phyloP scores from a whole-genome alignment of 169 alveolate species.

The Eimeria praecox region DNA sequence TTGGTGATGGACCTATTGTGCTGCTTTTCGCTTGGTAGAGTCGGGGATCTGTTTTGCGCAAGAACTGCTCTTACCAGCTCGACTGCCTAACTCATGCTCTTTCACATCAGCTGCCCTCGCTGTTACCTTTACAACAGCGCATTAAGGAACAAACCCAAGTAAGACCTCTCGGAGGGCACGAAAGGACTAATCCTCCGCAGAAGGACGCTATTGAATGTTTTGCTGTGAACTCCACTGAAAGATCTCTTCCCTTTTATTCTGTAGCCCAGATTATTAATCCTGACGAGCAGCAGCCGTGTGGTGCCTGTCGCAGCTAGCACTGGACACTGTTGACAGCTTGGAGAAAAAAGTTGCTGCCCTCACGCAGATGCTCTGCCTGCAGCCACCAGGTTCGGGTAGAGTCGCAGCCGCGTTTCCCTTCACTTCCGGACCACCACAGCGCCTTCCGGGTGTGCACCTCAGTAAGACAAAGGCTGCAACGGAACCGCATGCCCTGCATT shows the following conservation, averaged over 20 bases:
- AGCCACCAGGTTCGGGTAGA: background rate
- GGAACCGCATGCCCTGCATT: background rate
- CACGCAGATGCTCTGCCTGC: constrained; percentile 44
- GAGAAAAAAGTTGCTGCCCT: constrained; percentile 46
- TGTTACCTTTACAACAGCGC: constrained; percentile 48
- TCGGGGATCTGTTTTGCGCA: constrained; percentile 18
- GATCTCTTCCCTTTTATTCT: too few species aligned
- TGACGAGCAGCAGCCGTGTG: too few species aligned
- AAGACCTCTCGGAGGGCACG: background rate
- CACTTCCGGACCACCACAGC: background rate
- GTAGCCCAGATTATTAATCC: too few species aligned
- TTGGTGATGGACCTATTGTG: background rate
- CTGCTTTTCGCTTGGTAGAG: background rate
- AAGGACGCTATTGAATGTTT: background rate
- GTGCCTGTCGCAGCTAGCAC: constrained; percentile 57
- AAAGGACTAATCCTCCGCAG: background rate
- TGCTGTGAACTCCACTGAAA: too few species aligned
- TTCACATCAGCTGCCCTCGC: constrained; percentile 29
- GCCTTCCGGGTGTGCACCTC: too few species aligned
- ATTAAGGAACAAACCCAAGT: constrained; percentile 50
- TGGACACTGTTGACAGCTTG: constrained; percentile 35
- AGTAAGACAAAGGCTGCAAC: too few species aligned
- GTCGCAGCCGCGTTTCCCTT: background rate
- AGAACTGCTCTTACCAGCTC: constrained; percentile 43
- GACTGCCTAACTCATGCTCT: constrained; percentile 35